These are phyloP conservation scores for Aspergillus floridensis DNA, from an alignment of 2,329 filamentous ascomycete genomes.

Conservation along the genomic window DNA sequence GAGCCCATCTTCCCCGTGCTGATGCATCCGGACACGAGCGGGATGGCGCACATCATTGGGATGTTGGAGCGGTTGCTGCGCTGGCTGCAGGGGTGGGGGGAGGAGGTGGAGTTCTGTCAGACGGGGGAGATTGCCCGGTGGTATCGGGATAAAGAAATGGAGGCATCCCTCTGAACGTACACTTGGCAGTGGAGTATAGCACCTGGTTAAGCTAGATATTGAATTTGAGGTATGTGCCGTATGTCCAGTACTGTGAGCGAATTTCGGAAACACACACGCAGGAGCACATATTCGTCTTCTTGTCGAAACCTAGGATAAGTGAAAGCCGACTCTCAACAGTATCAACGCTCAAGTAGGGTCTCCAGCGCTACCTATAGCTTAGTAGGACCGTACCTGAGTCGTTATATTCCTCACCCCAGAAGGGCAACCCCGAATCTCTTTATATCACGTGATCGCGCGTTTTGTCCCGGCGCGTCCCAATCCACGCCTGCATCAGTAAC, in stretches of 20 bases:
- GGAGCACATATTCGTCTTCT: too few species aligned
- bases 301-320: too few species aligned
- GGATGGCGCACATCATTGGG: slow-evolving; percentile 60
- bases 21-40: slow-evolving; percentile 58
- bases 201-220: too few species aligned
- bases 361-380: too few species aligned
- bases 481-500: not conserved
- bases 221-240: too few species aligned
- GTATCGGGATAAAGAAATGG: slow-evolving; percentile 24
- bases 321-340: too few species aligned
- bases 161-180: too few species aligned
- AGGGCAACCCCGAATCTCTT: not conserved
- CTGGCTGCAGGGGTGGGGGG: slow-evolving; percentile 48
- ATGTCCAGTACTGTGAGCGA: too few species aligned
- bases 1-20: slow-evolving; percentile 51
- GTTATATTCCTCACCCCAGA: not conserved
- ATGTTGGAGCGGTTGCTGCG: slow-evolving; percentile 54
- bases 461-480: not conserved
- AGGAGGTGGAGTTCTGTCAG: slow-evolving; percentile 31
- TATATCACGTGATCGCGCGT: not conserved
- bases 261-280: too few species aligned
- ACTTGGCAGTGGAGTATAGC: too few species aligned
- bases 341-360: too few species aligned
- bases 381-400: too few species aligned
- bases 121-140: slow-evolving; percentile 31